phyloP scores from a whole-genome alignment of 176 grass and related monocot species.

The Aechmea fasciata region DNA sequence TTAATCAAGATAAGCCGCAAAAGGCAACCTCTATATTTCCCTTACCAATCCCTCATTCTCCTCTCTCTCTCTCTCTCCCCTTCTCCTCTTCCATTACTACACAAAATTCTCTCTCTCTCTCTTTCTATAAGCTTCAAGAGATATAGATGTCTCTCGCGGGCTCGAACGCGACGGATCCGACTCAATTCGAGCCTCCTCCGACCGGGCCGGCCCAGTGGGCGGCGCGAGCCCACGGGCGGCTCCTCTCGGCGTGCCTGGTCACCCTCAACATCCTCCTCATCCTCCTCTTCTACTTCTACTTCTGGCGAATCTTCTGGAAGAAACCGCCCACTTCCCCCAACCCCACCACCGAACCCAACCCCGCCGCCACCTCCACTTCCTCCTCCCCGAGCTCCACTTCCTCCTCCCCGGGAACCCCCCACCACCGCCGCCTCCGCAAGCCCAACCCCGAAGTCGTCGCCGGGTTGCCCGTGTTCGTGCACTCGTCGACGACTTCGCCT shows the following conservation, averaged over 20 bases:
- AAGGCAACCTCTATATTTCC: too few species aligned
- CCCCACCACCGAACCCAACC: neutral
- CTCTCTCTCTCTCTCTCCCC: neutral
- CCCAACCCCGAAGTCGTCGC: constrained; percentile 13
- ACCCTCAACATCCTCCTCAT: constrained; percentile 35
- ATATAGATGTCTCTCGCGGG: neutral
- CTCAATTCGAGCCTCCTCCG: neutral
- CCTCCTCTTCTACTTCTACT: constrained; percentile 46
- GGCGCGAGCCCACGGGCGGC: constrained; percentile 7
- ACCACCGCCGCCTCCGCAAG: constrained; percentile 2
- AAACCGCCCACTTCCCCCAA: neutral
- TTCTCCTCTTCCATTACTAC: neutral
- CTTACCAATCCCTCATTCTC: too few species aligned
- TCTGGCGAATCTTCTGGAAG: constrained; percentile 42
- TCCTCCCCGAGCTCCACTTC: neutral
- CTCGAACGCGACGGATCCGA: neutral
- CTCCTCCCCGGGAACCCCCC: constrained; percentile 10
- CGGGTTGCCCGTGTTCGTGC: constrained; percentile 32
- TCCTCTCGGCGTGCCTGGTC: constrained; percentile 29
- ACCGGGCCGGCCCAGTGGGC: neutral
- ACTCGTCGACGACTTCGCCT: neutral
- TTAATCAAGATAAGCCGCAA: too few species aligned
- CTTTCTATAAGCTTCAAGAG: neutral
- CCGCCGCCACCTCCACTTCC: neutral
- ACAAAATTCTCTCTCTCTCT: neutral